Base-by-base conservation (phyloP, 2,329 filamentous ascomycete genomes). In the Cladophialophora chaetospira region DNA sequence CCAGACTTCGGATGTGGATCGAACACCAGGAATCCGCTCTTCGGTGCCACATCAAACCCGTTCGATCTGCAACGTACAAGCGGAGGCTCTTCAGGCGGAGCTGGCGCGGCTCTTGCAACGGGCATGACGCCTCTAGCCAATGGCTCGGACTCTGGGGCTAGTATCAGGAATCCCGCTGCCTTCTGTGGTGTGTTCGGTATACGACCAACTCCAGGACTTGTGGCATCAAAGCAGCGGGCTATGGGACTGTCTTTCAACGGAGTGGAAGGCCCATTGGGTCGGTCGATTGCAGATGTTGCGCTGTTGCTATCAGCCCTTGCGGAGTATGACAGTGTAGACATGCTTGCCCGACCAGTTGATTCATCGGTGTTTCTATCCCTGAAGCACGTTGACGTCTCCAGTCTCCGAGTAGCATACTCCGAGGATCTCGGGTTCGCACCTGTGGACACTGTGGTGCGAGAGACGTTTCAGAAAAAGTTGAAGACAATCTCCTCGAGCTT, bases 21-120 rank as follows among this genome's bases (percentile, higher is more conserved):
- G 11, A 79, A 82, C 60, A 77, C 73, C 0, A 78, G 81, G 65
- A 82, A 82, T 66, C 78, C 81, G 54, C 67, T 78, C 33, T 79
- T 75, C 54, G 87, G 87, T 1, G 86, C 85, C 29, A 82, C 82
- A 0, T 69, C 87, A 1, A 88, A 87, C 65, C 86, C 87, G 0
- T 74, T 79, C 54, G 87, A 87, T 56, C 76, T 81, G 1, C 72
- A 76, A 19, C 73, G 85, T 25, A 83, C 80, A 0, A 77, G 83
- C 0, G 87, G 87, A 5, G 87, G 87, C 2, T 83, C 79, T 10
- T 83, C 82, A 0, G 87, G 86, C 10, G 87, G 87, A 10, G 85
- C 88, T 67, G 84, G 78, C 0, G 82, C 79, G 0, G 69, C 87
- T 11, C 63, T 87, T n/a, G 80, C 79, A 4, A 77, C 87, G 73